Evolutionary conservation across 331 rosid genomes (phyloP).

Genomic region (Arachis monticola): DNA sequence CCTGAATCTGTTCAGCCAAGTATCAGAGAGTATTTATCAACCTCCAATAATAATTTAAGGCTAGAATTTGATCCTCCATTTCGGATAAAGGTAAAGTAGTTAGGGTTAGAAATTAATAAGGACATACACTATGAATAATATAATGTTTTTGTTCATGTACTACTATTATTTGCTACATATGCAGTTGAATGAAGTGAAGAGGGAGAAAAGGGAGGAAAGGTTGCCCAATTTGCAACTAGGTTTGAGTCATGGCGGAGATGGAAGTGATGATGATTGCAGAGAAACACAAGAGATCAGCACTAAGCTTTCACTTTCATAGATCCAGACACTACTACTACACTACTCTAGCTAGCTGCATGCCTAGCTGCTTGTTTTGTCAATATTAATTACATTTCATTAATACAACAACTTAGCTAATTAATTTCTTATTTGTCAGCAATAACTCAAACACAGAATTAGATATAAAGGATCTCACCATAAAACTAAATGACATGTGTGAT

Average conservation of each 20-base stretch:
- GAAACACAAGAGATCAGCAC: slow-evolving; percentile 54
- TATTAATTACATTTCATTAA: background rate
- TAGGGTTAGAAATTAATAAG: background rate
- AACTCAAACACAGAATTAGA: background rate
- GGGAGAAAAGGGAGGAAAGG: slow-evolving; percentile 28
- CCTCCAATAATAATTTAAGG: slow-evolving; percentile 11
- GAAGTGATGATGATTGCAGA: slow-evolving; percentile 19
- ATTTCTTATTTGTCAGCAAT: background rate
- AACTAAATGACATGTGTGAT: no score
- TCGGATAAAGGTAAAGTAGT: slow-evolving; percentile 41
- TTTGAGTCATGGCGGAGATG: slow-evolving; percentile 34
- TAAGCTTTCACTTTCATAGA: slow-evolving; percentile 53
- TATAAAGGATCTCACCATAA: no score
- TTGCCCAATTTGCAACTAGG: slow-evolving; percentile 50
- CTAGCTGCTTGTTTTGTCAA: no score
- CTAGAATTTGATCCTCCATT: slow-evolving; percentile 43
- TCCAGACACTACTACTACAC: no score
- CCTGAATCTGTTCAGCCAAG: slow-evolving; percentile 2
- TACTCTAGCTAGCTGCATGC: no score
- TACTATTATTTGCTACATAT: background rate
- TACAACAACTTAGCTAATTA: background rate
- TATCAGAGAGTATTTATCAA: background rate
- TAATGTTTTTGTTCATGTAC: background rate
- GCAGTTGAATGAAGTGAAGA: slow-evolving; percentile 45
- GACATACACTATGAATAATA: background rate